Conservation (phyloP, 805 yeast species). For the Maudiozyma barnettii region DNA sequence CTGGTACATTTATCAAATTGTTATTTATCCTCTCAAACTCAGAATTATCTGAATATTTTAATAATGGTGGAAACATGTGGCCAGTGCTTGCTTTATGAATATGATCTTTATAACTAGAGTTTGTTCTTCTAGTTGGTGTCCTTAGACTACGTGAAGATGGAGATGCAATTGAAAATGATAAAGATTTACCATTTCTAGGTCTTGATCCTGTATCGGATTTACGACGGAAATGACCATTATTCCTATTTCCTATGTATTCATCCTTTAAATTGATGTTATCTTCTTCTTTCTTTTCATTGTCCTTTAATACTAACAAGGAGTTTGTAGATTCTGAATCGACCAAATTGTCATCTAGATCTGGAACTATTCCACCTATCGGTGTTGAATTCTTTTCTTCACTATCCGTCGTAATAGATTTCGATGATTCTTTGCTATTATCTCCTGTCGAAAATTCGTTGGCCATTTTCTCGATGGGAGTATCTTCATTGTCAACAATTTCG, state of each 20-base stretch:
- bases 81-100: slow-evolving; percentile 16
- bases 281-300: slow-evolving; percentile 1
- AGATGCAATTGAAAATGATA: slow-evolving; percentile 16
- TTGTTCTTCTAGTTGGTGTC: slow-evolving; percentile 1
- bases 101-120: slow-evolving; percentile 8
- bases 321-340: slow-evolving; percentile 18
- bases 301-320: slow-evolving; percentile 16
- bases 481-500: neutral
- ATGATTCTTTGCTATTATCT: neutral
- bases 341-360: slow-evolving; percentile 22
- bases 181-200: slow-evolving; percentile 11
- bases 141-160: slow-evolving; percentile 12
- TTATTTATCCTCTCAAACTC: neutral
- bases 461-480: neutral
- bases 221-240: slow-evolving; percentile 6
- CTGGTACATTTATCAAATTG: slow-evolving; percentile 1
- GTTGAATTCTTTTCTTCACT: neutral
- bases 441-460: neutral
- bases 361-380: neutral
- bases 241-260: slow-evolving; percentile 1
- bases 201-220: slow-evolving; percentile 19
- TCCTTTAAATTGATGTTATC: slow-evolving; percentile 2
- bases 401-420: neutral
- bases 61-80: slow-evolving; percentile 6
- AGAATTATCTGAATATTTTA: neutral